Evolutionary conservation across 2,329 filamentous ascomycete genomes (phyloP), one percentile per base, ranked within the genome.

Genomic region (Cladosporium sp.): DNA sequence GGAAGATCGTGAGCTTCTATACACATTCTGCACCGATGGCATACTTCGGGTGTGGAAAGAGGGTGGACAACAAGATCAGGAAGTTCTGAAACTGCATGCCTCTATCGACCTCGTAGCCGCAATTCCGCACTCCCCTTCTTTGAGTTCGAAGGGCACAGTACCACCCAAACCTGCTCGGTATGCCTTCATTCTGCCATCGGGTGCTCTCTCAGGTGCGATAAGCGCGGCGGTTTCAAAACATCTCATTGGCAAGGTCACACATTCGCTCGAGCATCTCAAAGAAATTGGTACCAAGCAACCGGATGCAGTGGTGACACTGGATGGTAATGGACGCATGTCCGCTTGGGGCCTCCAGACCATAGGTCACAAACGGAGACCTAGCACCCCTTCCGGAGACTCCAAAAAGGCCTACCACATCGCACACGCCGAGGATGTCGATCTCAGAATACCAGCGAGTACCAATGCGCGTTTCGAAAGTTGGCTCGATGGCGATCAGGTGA

Each of bases 331-430:
- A 1, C 83, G 84, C 57, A 88, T 97, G 85, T 90, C 88, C 35
- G 89, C 88, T 0, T 96, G 92, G 88, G 92, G 89, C 0, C 71
- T 98, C 50, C 91, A 97, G 66, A 91, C 92, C 62, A 79, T 95
- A 16, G 85, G 86, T 30, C 83, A 80, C 59, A 88, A 84, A 62
- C 73, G 77, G 27, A 81, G 80, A 57, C 53, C 55, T 15, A 57
- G 56, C 11, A 59, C 55, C 25, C 57, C 59, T 27, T 40, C 45
- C 6, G 45, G 45, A 22, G 32, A 33, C 7, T 47, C 78, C 3
- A 76, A 82, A 22, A 82, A 84, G 54, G 80, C 92, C n/a, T 94
- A 93, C 72, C 93, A 89, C 62, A 84, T 96, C 58, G 83, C 88
- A 1, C 87, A 94, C 61, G 79, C 91, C 20, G 81, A 87, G 60